Percentiles rank a stretch among this genome's conserved stretches.
These are phyloP conservation scores for Thraustochytrium sp. DNA, from an alignment of 352 stramenopile species.

Conservation along the genomic window DNA sequence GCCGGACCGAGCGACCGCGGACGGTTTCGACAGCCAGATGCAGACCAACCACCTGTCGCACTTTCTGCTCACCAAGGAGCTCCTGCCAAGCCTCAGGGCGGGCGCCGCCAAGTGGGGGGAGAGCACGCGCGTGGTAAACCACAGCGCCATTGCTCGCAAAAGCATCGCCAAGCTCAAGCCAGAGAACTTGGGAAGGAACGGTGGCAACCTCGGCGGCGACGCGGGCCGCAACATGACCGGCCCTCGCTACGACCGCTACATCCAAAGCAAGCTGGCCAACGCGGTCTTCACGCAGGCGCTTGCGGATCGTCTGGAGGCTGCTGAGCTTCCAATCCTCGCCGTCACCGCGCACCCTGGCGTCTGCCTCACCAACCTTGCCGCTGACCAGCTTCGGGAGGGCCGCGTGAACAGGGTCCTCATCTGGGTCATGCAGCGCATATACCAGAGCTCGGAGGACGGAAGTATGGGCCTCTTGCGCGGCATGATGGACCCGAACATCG, in stretches of 20 bases:
- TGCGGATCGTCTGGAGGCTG: slow-evolving; percentile 63
- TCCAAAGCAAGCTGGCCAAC: slow-evolving; percentile 84
- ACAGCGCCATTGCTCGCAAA: neutral
- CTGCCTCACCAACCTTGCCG: neutral
- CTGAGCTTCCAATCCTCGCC: slow-evolving; percentile 43
- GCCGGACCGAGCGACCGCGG: slow-evolving; percentile 58
- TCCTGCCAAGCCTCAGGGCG: slow-evolving; percentile 56
- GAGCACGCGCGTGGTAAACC: slow-evolving; percentile 50
- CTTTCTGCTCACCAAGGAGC: slow-evolving; percentile 58
- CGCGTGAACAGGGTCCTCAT: neutral
- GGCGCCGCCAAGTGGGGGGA: slow-evolving; percentile 51
- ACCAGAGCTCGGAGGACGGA: slow-evolving; percentile 4
- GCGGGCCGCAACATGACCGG: too few relatives aligned
- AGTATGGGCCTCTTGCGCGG: neutral
- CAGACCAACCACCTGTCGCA: slow-evolving; percentile 71
- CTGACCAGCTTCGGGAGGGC: neutral
- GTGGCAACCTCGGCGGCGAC: slow-evolving; percentile 25
- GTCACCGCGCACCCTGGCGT: slow-evolving; percentile 4
- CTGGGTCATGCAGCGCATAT: neutral
- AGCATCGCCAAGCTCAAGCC: neutral
- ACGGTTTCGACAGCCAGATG: slow-evolving; percentile 72
- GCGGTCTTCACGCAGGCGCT: slow-evolving; percentile 87
- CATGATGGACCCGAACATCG: neutral
- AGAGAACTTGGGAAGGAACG: neutral
- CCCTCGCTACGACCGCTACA: too few relatives aligned